phyloP scores from a whole-genome alignment of 768 basidiomycete genomes.

The Galerina marginata region DNA sequence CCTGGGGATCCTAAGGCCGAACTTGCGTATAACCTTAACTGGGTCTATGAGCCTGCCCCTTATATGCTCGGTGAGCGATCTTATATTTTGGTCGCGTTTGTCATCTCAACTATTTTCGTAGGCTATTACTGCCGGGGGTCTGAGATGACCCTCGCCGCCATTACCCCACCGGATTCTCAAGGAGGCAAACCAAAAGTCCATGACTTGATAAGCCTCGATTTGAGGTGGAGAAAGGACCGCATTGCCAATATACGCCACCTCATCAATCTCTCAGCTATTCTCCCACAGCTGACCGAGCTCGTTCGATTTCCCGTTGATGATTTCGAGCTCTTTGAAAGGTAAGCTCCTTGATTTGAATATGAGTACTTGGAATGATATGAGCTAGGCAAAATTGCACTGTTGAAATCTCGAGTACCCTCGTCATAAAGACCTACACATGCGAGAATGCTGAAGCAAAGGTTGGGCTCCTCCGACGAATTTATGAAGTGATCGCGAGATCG shows the following conservation, averaged over 20 bases:
- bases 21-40: slow-evolving; percentile 22
- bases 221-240: slow-evolving; percentile 12
- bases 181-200: slow-evolving; percentile 9
- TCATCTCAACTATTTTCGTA: slow-evolving; percentile 1
- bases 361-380: slow-evolving; percentile 1
- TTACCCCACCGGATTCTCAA: not conserved
- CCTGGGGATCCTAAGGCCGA: slow-evolving; percentile 23
- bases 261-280: slow-evolving; percentile 13
- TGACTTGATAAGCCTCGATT: slow-evolving; percentile 15
- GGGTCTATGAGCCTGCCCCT: slow-evolving; percentile 28
- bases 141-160: slow-evolving; percentile 9
- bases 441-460: slow-evolving; percentile 6
- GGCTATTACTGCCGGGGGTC: slow-evolving; percentile 23
- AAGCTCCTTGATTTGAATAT: slow-evolving; percentile 1
- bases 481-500: slow-evolving; percentile 12
- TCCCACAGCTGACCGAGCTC: slow-evolving; percentile 8
- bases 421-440: slow-evolving; percentile 22
- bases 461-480: slow-evolving; percentile 15
- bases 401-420: slow-evolving; percentile 10
- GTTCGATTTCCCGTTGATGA: slow-evolving; percentile 11
- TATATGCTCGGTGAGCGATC: slow-evolving; percentile 27
- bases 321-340: slow-evolving; percentile 16
- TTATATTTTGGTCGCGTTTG: slow-evolving; percentile 47
- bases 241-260: slow-evolving; percentile 19
- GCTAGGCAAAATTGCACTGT: slow-evolving; percentile 12